Conservation (phyloP, 805 yeast species). For the Nakazawaea anatomiae region DNA sequence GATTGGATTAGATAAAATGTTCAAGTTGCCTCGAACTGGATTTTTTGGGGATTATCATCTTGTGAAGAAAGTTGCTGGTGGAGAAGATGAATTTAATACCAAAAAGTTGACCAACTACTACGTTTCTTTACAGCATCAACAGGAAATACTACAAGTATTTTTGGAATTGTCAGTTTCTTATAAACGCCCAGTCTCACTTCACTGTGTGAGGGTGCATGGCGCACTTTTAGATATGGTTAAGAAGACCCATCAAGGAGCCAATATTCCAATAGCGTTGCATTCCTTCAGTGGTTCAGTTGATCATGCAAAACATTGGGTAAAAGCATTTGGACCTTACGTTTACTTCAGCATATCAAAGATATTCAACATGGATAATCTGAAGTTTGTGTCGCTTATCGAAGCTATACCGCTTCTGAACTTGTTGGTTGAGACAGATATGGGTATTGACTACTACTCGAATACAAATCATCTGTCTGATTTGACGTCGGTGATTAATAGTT, state of each 20-base stretch:
- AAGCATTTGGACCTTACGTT: slow-evolving; percentile 25
- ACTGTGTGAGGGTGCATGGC: slow-evolving; percentile 81
- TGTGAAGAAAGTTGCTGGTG: slow-evolving; percentile 8
- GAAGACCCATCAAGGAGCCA: slow-evolving; percentile 9
- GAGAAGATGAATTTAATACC: neutral
- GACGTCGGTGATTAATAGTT: neutral
- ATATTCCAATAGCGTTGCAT: slow-evolving; percentile 56
- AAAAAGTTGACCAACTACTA: slow-evolving; percentile 34
- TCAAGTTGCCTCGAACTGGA: slow-evolving; percentile 60
- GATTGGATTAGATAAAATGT: slow-evolving; percentile 80
- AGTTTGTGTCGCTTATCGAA: slow-evolving; percentile 13
- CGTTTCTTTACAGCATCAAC: slow-evolving; percentile 66
- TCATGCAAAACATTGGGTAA: slow-evolving; percentile 47
- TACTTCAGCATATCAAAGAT: slow-evolving; percentile 50
- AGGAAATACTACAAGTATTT: slow-evolving; percentile 40
- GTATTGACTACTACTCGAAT: slow-evolving; percentile 17
- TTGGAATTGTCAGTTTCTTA: slow-evolving; percentile 47
- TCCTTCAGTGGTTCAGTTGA: slow-evolving; percentile 84
- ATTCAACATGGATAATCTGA: slow-evolving; percentile 33
- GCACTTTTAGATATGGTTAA: slow-evolving; percentile 40
- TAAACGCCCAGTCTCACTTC: slow-evolving; percentile 60
- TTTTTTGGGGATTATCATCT: slow-evolving; percentile 31
- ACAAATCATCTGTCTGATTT: neutral
- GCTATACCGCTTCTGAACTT: neutral
- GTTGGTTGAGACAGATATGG: slow-evolving; percentile 18